Percentiles rank a stretch among this genome's conserved stretches.
Conservation (phyloP, 2,329 filamentous ascomycete species). For the Geosmithia putterillii region DNA sequence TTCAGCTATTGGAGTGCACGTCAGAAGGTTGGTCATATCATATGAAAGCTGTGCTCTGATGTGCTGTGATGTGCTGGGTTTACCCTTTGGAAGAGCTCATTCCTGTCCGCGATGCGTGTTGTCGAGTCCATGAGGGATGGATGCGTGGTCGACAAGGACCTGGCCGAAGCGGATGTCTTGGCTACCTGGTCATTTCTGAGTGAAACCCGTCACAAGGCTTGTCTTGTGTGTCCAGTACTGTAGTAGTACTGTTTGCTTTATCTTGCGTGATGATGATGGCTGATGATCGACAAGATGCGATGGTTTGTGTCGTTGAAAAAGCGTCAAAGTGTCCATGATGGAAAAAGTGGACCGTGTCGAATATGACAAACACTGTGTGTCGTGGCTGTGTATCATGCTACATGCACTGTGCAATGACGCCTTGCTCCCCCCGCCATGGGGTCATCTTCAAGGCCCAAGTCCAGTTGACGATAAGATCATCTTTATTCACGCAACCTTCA, state of each 20-base stretch:
- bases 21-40: neutral
- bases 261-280: too few species aligned
- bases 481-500: neutral
- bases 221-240: neutral
- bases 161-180: neutral
- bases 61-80: neutral
- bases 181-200: neutral
- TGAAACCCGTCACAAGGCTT: neutral
- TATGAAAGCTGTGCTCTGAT: neutral
- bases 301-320: too few species aligned
- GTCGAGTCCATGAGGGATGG: constrained; percentile 11
- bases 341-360: neutral
- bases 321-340: too few species aligned
- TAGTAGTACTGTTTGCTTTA: too few species aligned
- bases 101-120: constrained; percentile 11
- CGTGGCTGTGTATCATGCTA: neutral
- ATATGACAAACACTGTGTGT: neutral
- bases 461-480: neutral
- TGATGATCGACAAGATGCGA: too few species aligned
- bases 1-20: constrained; percentile 37
- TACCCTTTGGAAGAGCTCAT: constrained; percentile 18
- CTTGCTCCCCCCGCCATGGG: neutral
- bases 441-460: neutral
- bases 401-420: neutral
- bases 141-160: neutral